These are phyloP conservation scores for Leucosporidium yakuticum DNA, from an alignment of 768 basidiomycete genomes.

Conservation along the genomic window DNA sequence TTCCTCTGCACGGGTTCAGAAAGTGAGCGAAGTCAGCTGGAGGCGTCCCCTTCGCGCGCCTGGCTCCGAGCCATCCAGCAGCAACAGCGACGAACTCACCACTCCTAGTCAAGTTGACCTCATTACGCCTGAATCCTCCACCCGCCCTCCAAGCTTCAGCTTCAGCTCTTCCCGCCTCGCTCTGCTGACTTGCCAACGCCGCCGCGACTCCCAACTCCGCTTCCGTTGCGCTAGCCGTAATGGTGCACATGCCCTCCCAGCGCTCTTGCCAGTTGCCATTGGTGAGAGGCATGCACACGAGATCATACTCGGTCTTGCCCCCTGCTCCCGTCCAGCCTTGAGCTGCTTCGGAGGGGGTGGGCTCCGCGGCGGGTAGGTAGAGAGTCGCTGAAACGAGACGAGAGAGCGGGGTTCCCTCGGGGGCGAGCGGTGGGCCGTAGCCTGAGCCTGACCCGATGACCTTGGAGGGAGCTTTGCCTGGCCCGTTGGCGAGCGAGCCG, in stretches of 20 bases:
- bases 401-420: conserved; percentile 28
- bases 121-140: conserved; percentile 70
- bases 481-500: background rate
- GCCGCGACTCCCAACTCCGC: conserved; percentile 44
- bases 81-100: conserved; percentile 51
- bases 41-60: no score
- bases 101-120: conserved; percentile 83
- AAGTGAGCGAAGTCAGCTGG: conserved; percentile 15
- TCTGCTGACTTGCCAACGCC: conserved; percentile 5
- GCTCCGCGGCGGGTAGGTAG: conserved; percentile 23
- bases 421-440: conserved; percentile 27
- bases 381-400: conserved; percentile 29
- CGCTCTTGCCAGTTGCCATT: conserved; percentile 76
- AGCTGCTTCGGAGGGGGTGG: conserved; percentile 28
- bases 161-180: conserved; percentile 42
- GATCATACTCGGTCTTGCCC: conserved; percentile 60
- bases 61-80: background rate
- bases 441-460: conserved; percentile 28
- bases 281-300: conserved; percentile 78
- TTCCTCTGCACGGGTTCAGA: conserved; percentile 43
- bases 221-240: conserved; percentile 43
- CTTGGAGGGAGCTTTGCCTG: conserved; percentile 36
- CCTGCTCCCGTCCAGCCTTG: conserved; percentile 16
- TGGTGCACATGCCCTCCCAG: conserved; percentile 77
- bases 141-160: conserved; percentile 84